A percentile compares a stretch with the other conserved stretches of the same genome.
Conservation (phyloP, 192 early-diverging fungal species). For the Hyaloraphidium curvatum region DNA sequence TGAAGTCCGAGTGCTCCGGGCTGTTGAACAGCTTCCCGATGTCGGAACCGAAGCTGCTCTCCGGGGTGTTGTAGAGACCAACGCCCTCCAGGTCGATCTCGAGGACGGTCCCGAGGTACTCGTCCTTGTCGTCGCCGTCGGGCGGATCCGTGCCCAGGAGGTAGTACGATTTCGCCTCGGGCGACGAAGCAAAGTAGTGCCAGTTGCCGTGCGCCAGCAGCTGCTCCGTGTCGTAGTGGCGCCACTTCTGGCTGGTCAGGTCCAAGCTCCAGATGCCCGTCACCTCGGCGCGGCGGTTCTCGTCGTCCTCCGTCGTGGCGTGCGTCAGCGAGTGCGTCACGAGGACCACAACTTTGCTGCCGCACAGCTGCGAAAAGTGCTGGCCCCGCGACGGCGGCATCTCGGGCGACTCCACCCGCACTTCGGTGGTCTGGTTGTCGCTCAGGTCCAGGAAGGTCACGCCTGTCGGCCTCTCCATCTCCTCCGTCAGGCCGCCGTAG, state of each 20-base stretch:
- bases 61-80: slow-evolving; percentile 30
- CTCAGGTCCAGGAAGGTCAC: slow-evolving; percentile 34
- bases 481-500: slow-evolving; percentile 35
- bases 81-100: slow-evolving; percentile 33
- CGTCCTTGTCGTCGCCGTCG: slow-evolving; percentile 32
- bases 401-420: slow-evolving; percentile 24
- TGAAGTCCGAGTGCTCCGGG: slow-evolving; percentile 27
- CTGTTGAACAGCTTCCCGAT: slow-evolving; percentile 23
- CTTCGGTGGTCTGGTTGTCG: slow-evolving; percentile 17
- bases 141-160: slow-evolving; percentile 24
- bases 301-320: slow-evolving; percentile 16
- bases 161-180: slow-evolving; percentile 24
- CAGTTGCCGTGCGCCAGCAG: slow-evolving; percentile 19
- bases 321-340: slow-evolving; percentile 20
- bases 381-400: slow-evolving; percentile 34
- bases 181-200: slow-evolving; percentile 39
- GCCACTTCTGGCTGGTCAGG: slow-evolving; percentile 34
- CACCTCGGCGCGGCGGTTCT: background rate
- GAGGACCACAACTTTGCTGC: slow-evolving; percentile 32
- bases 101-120: slow-evolving; percentile 30
- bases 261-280: slow-evolving; percentile 32
- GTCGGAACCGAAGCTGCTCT: slow-evolving; percentile 24
- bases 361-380: slow-evolving; percentile 39
- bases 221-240: slow-evolving; percentile 14
- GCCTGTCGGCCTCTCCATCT: slow-evolving; percentile 30